These are phyloP conservation scores for Clitopilus hobsonii DNA, from an alignment of 768 basidiomycete species.

Conservation along the genomic window DNA sequence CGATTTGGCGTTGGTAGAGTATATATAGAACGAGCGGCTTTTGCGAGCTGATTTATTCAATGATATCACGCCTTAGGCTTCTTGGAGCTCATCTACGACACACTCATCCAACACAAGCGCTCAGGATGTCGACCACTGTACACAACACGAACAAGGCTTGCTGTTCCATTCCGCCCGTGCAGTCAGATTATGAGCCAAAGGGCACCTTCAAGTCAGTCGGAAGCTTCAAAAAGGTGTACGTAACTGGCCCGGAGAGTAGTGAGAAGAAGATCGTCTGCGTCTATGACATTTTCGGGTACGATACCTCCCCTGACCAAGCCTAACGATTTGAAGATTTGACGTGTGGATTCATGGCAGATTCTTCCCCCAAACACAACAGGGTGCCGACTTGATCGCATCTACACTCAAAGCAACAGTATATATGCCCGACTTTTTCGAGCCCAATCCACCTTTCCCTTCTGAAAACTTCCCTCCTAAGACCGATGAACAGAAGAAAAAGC, in stretches of 20 bases:
- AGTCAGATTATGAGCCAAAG: constrained; percentile 47
- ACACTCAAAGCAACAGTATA: constrained; percentile 49
- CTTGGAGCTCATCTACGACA: constrained; percentile 32
- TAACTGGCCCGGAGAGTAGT: constrained; percentile 42
- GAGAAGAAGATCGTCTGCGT: constrained; percentile 52
- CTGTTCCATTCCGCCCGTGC: constrained; percentile 52
- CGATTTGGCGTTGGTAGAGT: background rate
- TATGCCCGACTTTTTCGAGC: constrained; percentile 68
- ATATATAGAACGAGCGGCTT: background rate
- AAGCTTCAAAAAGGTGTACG: constrained; percentile 46
- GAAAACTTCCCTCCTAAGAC: constrained; percentile 51
- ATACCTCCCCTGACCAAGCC: background rate
- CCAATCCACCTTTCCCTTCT: constrained; percentile 40
- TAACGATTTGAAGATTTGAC: no score
- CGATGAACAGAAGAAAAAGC: constrained; percentile 43
- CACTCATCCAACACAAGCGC: background rate
- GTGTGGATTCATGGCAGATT: no score
- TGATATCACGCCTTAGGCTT: constrained; percentile 27
- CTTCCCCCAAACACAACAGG: constrained; percentile 63
- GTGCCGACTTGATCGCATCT: constrained; percentile 57
- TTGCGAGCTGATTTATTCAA: no score
- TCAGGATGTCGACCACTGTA: constrained; percentile 28
- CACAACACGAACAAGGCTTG: constrained; percentile 42
- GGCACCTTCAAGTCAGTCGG: constrained; percentile 43
- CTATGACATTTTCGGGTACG: constrained; percentile 62